Evolutionary conservation across 176 grass and related monocot genomes (phyloP).

Genomic region (Oryza glumipatula): DNA sequence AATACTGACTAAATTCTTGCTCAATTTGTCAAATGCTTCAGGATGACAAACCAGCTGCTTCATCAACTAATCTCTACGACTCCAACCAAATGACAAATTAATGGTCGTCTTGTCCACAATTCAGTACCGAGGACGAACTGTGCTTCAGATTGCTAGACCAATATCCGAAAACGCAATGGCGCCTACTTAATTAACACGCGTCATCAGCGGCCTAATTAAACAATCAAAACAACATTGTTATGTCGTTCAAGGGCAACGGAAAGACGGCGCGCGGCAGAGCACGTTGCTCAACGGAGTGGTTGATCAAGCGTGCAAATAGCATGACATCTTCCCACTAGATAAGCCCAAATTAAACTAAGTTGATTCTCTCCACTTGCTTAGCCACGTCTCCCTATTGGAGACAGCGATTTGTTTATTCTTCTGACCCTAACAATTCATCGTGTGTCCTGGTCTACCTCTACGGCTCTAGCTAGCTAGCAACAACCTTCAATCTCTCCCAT

Average conservation of each 20-base stretch:
- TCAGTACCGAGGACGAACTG: neutral
- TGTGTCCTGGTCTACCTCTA: constrained; percentile 22
- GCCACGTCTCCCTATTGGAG: constrained; percentile 38
- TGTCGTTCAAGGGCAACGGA: neutral
- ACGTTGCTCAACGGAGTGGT: constrained; percentile 22
- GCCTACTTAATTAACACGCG: neutral
- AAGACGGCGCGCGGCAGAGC: neutral
- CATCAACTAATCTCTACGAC: neutral
- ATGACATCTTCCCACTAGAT: neutral
- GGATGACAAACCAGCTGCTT: neutral
- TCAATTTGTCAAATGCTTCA: neutral
- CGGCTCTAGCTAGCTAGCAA: constrained; percentile 7
- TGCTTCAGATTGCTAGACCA: neutral
- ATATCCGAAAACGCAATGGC: neutral
- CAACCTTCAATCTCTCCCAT: neutral
- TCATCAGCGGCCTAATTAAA: neutral
- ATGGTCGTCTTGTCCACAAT: neutral
- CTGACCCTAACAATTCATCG: neutral
- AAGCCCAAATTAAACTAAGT: neutral
- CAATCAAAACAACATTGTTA: neutral
- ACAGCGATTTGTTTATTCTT: constrained; percentile 37
- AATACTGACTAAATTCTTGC: neutral
- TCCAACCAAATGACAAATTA: neutral
- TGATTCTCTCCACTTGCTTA: neutral
- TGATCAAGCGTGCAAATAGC: neutral